phyloP scores from a whole-genome alignment of 2,329 filamentous ascomycete species.

The Didymella glomerata region DNA sequence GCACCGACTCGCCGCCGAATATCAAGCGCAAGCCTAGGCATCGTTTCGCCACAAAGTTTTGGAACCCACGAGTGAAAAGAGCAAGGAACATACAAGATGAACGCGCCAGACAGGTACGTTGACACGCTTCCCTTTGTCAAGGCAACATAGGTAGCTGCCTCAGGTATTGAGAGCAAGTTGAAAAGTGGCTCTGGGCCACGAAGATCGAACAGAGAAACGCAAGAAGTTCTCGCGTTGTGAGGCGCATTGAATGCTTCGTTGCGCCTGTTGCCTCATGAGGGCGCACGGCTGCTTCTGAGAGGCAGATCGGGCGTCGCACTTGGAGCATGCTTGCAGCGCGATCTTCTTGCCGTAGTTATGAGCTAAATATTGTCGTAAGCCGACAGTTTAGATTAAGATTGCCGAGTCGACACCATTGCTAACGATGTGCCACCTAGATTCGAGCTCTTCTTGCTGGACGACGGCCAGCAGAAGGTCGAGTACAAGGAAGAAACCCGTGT shows the following conservation, averaged over 20 bases:
- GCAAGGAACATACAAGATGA: conserved; percentile 40
- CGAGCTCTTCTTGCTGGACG: conserved; percentile 87
- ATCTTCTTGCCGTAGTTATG: not conserved
- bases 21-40: conserved; percentile 5
- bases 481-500: conserved; percentile 89
- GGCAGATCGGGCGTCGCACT: not conserved
- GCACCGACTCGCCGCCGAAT: not conserved
- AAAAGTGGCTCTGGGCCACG: not conserved
- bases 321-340: not conserved
- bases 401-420: not conserved
- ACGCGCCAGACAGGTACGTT: conserved; percentile 51
- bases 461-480: conserved; percentile 93
- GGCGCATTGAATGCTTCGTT: not conserved
- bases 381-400: not conserved
- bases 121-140: not conserved
- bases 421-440: conserved; percentile 61
- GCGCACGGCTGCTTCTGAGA: not conserved
- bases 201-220: not conserved
- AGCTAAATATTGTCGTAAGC: not conserved
- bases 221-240: not conserved
- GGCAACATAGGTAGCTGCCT: not conserved
- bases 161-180: not conserved
- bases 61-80: conserved; percentile 11
- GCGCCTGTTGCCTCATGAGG: conserved; percentile 2
- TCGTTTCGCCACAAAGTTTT: not conserved